Evolutionary conservation across 2,329 filamentous ascomycete species (phyloP).

Genomic region (Nothomitra cinnamomea): DNA sequence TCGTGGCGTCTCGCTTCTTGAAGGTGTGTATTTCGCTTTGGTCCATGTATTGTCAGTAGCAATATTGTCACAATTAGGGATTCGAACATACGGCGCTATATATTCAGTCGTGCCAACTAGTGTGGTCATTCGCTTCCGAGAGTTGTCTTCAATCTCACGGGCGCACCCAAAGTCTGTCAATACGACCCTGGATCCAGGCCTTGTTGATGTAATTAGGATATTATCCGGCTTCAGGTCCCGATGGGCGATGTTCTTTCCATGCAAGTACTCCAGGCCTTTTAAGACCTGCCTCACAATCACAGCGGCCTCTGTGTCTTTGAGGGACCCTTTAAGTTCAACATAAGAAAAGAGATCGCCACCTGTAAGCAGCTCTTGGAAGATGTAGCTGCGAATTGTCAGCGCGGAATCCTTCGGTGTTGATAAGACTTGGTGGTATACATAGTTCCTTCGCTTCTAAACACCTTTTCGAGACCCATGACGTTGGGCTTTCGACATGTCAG

Average conservation of each 20-base stretch:
- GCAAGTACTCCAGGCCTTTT: slow-evolving; percentile 40
- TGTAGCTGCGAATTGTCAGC: slow-evolving; percentile 28
- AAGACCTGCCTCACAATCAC: slow-evolving; percentile 38
- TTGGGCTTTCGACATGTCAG: slow-evolving; percentile 30
- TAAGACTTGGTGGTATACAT: slow-evolving; percentile 21
- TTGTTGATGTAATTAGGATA: slow-evolving; percentile 38
- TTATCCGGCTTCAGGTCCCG: slow-evolving; percentile 48
- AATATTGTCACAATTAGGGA: not conserved
- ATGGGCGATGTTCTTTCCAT: slow-evolving; percentile 37
- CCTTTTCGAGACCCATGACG: slow-evolving; percentile 38
- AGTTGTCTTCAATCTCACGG: slow-evolving; percentile 13
- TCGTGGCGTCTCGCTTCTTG: slow-evolving; percentile 12
- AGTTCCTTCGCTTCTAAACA: slow-evolving; percentile 33
- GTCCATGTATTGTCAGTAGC: not conserved
- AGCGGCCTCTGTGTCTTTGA: slow-evolving; percentile 34
- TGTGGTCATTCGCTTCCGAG: slow-evolving; percentile 31
- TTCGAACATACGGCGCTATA: slow-evolving; percentile 35
- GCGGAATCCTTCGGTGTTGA: not conserved
- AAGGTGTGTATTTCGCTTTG: slow-evolving; percentile 19
- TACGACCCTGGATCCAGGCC: slow-evolving; percentile 33
- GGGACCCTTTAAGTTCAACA: slow-evolving; percentile 29
- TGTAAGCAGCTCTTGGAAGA: slow-evolving; percentile 42
- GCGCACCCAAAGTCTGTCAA: slow-evolving; percentile 43
- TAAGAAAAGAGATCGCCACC: slow-evolving; percentile 45
- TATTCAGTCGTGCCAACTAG: slow-evolving; percentile 39